A percentile compares a stretch with the other conserved stretches of the same genome.
Evolutionary conservation across 768 basidiomycete species (phyloP).

Genomic region (Hypholoma sublateritium): DNA sequence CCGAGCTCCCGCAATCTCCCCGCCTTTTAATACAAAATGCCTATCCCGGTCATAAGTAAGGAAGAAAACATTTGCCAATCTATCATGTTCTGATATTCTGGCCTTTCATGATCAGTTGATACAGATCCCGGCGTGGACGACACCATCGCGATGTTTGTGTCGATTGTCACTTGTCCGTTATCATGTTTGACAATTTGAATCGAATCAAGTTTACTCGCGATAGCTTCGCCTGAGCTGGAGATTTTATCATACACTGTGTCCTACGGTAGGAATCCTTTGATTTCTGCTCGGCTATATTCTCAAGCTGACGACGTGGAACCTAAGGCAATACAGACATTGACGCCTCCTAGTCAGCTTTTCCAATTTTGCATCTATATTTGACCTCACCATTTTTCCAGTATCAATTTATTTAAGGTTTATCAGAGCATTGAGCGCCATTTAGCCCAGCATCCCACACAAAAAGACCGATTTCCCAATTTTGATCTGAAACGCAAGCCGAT

Average conservation of each 20-base stretch:
- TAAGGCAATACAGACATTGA: slow-evolving; percentile 72
- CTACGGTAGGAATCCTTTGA: slow-evolving; percentile 62
- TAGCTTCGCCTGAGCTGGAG: slow-evolving; percentile 82
- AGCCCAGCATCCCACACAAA: slow-evolving; percentile 50
- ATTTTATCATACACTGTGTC: slow-evolving; percentile 75
- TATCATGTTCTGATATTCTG: background rate
- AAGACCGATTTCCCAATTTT: slow-evolving; percentile 63
- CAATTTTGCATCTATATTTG: slow-evolving; percentile 8
- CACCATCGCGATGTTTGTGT: slow-evolving; percentile 66
- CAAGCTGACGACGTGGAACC: background rate
- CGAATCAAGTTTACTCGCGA: slow-evolving; percentile 60
- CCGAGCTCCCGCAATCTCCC: background rate
- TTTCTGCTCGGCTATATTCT: background rate
- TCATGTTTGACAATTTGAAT: background rate
- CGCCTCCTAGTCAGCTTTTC: slow-evolving; percentile 49
- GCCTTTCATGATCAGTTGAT: slow-evolving; percentile 51
- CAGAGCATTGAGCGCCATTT: slow-evolving; percentile 63
- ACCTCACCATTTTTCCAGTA: slow-evolving; percentile 34
- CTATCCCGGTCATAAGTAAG: slow-evolving; percentile 75
- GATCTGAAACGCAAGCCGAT: slow-evolving; percentile 50
- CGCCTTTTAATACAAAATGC: slow-evolving; percentile 58
- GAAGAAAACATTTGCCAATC: background rate
- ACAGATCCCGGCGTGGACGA: slow-evolving; percentile 90
- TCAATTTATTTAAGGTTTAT: slow-evolving; percentile 77
- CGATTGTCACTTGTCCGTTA: background rate